Evolutionary conservation across 2,329 filamentous ascomycete genomes (phyloP), one percentile per base, ranked within the genome.

Genomic region (Colletotrichum costaricense): DNA sequence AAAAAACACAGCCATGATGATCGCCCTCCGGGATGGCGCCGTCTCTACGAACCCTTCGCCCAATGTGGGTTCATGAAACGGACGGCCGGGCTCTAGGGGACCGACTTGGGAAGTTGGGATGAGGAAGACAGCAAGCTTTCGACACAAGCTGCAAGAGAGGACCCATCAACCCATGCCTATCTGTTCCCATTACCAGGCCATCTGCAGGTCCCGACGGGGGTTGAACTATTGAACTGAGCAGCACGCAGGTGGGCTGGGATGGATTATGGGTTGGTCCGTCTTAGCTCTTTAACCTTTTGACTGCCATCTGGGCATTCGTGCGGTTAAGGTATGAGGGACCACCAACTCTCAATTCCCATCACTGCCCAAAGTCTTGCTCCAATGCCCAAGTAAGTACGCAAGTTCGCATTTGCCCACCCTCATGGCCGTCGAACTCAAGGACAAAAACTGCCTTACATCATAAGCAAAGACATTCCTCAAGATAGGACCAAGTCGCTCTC

Each of bases 11-110:
- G 71, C 62, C 62, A 65, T 64, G 35, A 30, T 63, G 71, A 71
- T 73, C 71, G 49, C 12, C 71, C 52, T 56, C 67, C 56, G 56
- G 60, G 71, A 73, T 73, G 60, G 60, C 60, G 71, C 71, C 60
- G 62, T 70, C 60, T 66, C 24, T 57, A 66, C 12, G 24, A 65
- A 57, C 62, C 52, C 67, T 70, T 70, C 56, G 67, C 67, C 67
- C 28, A 52, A 57, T 72, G 57, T 65, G 60, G 55, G 24, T 52
- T 62, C 24, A 62, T 73, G 71, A 71, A 73, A 73, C 67, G 35
- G 57, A 60, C 56, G 60, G 67, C 71, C 19, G 28, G 67, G 46
- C 33, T 28, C 52, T 54, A 22, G 46, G 35, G 49, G 8, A 55
- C 22, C 22, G 54, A 52, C 28, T 28, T 59, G 28, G 54, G 49